phyloP scores from a whole-genome alignment of 345 rosid genomes.

The Cardamine chenopodiifolia region DNA sequence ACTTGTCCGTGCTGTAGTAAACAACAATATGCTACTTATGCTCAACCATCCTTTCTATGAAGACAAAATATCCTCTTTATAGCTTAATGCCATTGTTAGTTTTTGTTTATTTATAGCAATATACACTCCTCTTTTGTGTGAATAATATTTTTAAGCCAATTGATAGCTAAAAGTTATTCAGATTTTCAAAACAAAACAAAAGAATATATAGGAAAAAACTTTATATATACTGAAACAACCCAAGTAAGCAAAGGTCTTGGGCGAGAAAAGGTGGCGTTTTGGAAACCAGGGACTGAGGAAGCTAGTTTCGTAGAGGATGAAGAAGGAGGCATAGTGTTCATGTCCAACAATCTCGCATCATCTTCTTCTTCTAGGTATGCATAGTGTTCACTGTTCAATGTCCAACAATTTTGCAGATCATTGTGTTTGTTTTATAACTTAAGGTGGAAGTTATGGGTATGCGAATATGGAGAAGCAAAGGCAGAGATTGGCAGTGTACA shows the following conservation, averaged over 20 bases:
- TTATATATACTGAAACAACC: slow-evolving; percentile 1
- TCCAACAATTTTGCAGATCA: background rate
- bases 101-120: background rate
- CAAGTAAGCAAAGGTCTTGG: slow-evolving; percentile 6
- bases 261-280: slow-evolving; percentile 62
- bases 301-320: slow-evolving; percentile 86
- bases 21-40: slow-evolving; percentile 74
- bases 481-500: slow-evolving; percentile 88
- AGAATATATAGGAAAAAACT: too few species aligned
- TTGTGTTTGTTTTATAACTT: background rate
- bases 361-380: slow-evolving; percentile 75
- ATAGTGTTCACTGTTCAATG: background rate
- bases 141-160: too few species aligned
- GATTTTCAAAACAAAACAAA: too few species aligned
- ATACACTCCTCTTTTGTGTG: background rate
- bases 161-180: too few species aligned
- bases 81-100: background rate
- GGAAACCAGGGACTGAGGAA: slow-evolving; percentile 93
- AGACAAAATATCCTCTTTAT: slow-evolving; percentile 81
- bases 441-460: slow-evolving; percentile 55
- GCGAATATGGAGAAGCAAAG: slow-evolving; percentile 83
- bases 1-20: slow-evolving; percentile 79
- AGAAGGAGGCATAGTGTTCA: slow-evolving; percentile 86
- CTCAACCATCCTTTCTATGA: slow-evolving; percentile 77
- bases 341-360: slow-evolving; percentile 57